Evolutionary conservation across 495 filamentous ascomycete species (phyloP).

Genomic region (Hyaloscypha bicolor): DNA sequence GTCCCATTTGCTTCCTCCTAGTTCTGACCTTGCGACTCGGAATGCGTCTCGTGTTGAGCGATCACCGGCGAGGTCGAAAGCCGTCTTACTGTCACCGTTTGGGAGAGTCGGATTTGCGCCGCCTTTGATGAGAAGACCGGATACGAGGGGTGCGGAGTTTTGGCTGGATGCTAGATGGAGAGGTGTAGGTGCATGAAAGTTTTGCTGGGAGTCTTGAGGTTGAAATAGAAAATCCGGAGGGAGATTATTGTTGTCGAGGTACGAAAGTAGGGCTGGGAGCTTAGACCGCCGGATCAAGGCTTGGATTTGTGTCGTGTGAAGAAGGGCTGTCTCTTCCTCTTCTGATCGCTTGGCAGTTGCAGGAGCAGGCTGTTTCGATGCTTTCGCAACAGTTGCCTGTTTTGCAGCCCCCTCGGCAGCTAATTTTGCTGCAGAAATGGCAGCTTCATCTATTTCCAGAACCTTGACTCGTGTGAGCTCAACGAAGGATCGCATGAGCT

Average conservation of each 20-base stretch:
- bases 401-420: conserved; percentile 42
- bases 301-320: conserved; percentile 86
- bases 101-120: conserved; percentile 69
- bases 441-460: conserved; percentile 66
- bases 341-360: conserved; percentile 61
- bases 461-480: conserved; percentile 91
- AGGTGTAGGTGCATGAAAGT: conserved; percentile 83
- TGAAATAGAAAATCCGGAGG: conserved; percentile 70
- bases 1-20: conserved; percentile 77
- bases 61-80: conserved; percentile 88
- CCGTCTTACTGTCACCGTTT: conserved; percentile 71
- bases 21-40: conserved; percentile 77
- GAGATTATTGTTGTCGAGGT: conserved; percentile 73
- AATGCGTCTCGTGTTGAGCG: conserved; percentile 88
- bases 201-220: conserved; percentile 65
- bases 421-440: conserved; percentile 50
- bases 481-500: conserved; percentile 90
- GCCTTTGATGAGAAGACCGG: conserved; percentile 75
- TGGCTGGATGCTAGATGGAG: conserved; percentile 84
- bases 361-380: conserved; percentile 44
- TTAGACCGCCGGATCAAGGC: conserved; percentile 89
- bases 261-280: conserved; percentile 81
- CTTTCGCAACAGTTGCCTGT: conserved; percentile 41
- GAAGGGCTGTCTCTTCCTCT: conserved; percentile 75
- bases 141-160: conserved; percentile 72